Conservation (phyloP, 2,329 filamentous ascomycete genomes). For the Aspergillus udagawae region DNA sequence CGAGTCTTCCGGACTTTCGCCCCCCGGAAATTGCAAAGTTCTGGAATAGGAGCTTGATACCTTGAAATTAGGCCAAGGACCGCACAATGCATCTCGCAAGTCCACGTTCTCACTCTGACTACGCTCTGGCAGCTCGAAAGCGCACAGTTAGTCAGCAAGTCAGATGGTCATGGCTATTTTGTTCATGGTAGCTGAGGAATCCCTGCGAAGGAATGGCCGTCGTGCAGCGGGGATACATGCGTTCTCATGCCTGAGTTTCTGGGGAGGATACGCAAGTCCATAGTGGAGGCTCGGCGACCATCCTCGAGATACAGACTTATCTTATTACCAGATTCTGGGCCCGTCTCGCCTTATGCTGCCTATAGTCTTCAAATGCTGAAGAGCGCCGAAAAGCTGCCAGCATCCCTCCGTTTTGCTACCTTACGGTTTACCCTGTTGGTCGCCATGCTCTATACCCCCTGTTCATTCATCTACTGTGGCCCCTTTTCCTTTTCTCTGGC, state of each 20-base stretch:
- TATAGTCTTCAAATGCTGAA: background rate
- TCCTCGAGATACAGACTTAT: background rate
- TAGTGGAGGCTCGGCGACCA: background rate
- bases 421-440: background rate
- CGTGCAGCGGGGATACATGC: background rate
- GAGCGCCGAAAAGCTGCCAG: background rate
- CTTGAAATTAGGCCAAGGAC: background rate
- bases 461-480: background rate
- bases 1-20: background rate
- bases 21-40: background rate
- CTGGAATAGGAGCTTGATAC: background rate
- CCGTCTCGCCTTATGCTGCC: background rate
- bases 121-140: background rate
- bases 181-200: background rate
- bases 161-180: background rate
- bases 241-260: background rate
- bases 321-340: background rate
- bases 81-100: background rate
- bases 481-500: background rate
- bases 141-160: background rate
- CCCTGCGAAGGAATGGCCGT: background rate
- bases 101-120: background rate
- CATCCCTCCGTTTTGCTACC: background rate
- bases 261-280: background rate
- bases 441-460: background rate